A percentile compares a stretch with the other conserved stretches of the same genome.
Evolutionary conservation across 192 early-diverging fungal genomes (phyloP).

Genomic region (Entomortierella lignicola): DNA sequence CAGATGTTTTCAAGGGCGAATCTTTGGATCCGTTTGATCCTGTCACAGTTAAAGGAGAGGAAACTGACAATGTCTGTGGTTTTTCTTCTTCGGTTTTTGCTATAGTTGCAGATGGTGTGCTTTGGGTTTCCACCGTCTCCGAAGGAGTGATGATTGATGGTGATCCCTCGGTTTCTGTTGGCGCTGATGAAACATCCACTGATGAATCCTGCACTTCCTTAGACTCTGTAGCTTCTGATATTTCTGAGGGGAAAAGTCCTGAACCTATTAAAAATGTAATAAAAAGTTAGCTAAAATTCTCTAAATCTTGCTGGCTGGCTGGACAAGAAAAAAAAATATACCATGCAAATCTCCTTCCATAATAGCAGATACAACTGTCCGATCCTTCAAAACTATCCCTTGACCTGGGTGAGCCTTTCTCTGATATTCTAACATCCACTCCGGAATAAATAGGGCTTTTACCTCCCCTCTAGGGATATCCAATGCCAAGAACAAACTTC

Average conservation of each 20-base stretch:
- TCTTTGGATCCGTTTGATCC: no score
- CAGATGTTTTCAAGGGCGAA: no score
- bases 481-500: constrained; percentile 39
- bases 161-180: neutral
- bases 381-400: constrained; percentile 30
- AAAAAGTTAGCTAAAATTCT: neutral
- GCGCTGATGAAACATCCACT: neutral
- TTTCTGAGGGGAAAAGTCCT: constrained; percentile 10
- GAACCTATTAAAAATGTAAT: constrained; percentile 7
- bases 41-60: no score
- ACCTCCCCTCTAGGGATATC: constrained; percentile 23
- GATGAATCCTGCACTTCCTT: neutral
- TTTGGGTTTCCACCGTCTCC: no score
- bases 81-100: neutral
- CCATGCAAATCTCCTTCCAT: constrained; percentile 31
- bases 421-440: constrained; percentile 17
- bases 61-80: neutral
- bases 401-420: neutral
- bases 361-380: constrained; percentile 13
- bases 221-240: neutral
- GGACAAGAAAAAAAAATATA: neutral
- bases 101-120: neutral
- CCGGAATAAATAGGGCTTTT: constrained; percentile 35
- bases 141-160: no score
- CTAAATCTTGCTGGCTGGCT: no score